Percentiles rank a stretch among this genome's conserved stretches.
These are phyloP conservation scores for Cairneyella variabilis DNA, from an alignment of 495 filamentous ascomycete genomes.

Conservation along the genomic window DNA sequence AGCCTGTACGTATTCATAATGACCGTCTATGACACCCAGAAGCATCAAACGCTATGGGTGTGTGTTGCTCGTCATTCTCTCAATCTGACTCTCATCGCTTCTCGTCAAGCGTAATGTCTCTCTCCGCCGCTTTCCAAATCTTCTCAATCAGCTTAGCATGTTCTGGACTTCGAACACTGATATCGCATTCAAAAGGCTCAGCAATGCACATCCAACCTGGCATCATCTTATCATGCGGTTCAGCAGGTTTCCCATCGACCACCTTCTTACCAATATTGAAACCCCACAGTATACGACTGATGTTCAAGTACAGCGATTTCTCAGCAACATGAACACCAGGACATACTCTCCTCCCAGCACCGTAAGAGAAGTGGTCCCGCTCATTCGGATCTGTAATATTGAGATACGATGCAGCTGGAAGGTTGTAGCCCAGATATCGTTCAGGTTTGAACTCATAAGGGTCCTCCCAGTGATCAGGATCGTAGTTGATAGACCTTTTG, in stretches of 20 bases:
- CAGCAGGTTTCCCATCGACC: constrained; percentile 10
- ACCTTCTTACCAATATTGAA: constrained; percentile 17
- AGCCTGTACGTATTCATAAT: too few species aligned
- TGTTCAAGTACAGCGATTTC: constrained; percentile 45
- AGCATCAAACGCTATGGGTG: too few species aligned
- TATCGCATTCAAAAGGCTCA: constrained; percentile 29
- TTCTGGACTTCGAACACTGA: constrained; percentile 30
- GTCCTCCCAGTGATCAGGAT: constrained; percentile 37
- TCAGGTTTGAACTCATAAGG: constrained; percentile 44
- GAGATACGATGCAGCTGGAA: constrained; percentile 7
- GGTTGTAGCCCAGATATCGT: constrained; percentile 32
- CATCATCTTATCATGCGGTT: constrained; percentile 25
- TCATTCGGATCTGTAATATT: constrained; percentile 7
- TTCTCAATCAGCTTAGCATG: constrained; percentile 30
- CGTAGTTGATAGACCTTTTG: constrained; percentile 25
- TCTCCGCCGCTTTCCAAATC: constrained; percentile 3
- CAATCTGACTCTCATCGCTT: not conserved
- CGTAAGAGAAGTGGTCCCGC: constrained; percentile 36
- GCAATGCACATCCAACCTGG: constrained; percentile 35
- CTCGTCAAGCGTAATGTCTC: constrained; percentile 2
- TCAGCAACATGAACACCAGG: constrained; percentile 57
- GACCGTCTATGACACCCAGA: too few species aligned
- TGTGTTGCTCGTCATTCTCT: too few species aligned
- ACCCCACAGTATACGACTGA: constrained; percentile 47
- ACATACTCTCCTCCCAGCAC: constrained; percentile 57